These are phyloP conservation scores for Lentinula sp. DNA, from an alignment of 768 basidiomycete species.

Conservation along the genomic window DNA sequence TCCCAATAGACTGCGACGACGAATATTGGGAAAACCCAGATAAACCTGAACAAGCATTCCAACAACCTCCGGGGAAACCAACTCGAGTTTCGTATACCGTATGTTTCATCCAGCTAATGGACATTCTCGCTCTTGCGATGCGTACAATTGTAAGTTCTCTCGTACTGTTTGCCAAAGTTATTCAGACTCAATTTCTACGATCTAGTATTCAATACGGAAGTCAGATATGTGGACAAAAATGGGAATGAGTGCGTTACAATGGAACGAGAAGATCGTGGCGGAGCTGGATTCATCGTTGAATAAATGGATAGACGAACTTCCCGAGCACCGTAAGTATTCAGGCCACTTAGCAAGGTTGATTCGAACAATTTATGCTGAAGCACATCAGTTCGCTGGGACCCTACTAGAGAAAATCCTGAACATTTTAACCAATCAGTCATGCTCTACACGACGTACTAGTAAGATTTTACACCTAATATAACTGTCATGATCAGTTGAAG, in stretches of 20 bases:
- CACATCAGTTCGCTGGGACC: conserved; percentile 31
- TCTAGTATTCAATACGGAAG: conserved; percentile 9
- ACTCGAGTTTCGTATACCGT: conserved; percentile 39
- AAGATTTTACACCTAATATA: not conserved
- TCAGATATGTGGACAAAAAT: conserved; percentile 3
- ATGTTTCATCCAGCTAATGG: conserved; percentile 36
- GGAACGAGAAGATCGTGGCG: conserved; percentile 57
- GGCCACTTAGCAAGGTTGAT: too few relatives aligned
- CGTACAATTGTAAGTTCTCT: conserved; percentile 41
- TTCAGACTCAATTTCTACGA: conserved; percentile 20
- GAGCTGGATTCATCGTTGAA: conserved; percentile 75
- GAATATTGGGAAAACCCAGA: conserved; percentile 49
- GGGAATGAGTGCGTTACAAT: not conserved
- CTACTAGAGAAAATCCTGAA: conserved; percentile 26
- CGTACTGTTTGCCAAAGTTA: not conserved
- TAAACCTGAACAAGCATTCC: conserved; percentile 37
- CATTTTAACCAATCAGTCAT: conserved; percentile 44
- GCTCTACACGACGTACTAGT: conserved; percentile 28
- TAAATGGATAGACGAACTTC: conserved; percentile 68
- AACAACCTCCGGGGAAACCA: conserved; percentile 47
- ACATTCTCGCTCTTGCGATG: conserved; percentile 44
- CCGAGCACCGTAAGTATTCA: conserved; percentile 36
- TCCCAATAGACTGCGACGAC: conserved; percentile 60
- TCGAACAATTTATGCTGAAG: not conserved
- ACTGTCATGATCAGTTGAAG: not conserved